phyloP scores from a whole-genome alignment of 169 alveolate species.

The Miamiensis avidus region DNA sequence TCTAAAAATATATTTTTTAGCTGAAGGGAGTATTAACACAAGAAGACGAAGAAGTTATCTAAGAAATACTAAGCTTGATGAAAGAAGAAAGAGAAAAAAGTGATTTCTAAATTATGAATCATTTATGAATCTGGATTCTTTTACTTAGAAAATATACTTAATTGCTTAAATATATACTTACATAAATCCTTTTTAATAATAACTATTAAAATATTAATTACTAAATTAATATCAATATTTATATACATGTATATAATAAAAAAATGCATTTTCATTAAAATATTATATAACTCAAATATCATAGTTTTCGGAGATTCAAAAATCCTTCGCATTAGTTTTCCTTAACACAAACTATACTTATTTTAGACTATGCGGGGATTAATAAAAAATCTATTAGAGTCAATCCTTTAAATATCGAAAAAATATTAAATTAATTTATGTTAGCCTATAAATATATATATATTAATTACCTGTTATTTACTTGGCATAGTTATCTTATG shows the following conservation, averaged over 20 bases:
- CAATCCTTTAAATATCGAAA: slow-evolving; percentile 46
- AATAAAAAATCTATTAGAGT: slow-evolving; percentile 73
- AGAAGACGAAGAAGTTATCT: background rate
- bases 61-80: background rate
- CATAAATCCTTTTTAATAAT: too few relatives aligned
- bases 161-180: too few relatives aligned
- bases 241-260: too few relatives aligned
- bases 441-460: background rate
- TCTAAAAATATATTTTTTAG: background rate
- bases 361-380: slow-evolving; percentile 82
- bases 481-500: slow-evolving; percentile 5
- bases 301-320: slow-evolving; percentile 72
- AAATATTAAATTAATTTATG: background rate
- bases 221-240: too few relatives aligned
- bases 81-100: background rate
- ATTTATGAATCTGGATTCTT: background rate
- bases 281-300: too few relatives aligned
- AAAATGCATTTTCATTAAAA: too few relatives aligned
- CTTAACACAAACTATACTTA: slow-evolving; percentile 75
- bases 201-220: too few relatives aligned
- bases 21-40: background rate
- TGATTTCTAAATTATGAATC: background rate
- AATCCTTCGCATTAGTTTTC: slow-evolving; percentile 80
- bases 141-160: too few relatives aligned
- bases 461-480: slow-evolving; percentile 3